Evolutionary conservation across 78 protist species (phyloP).

Genomic region (Tieghemostelium lacteum): DNA sequence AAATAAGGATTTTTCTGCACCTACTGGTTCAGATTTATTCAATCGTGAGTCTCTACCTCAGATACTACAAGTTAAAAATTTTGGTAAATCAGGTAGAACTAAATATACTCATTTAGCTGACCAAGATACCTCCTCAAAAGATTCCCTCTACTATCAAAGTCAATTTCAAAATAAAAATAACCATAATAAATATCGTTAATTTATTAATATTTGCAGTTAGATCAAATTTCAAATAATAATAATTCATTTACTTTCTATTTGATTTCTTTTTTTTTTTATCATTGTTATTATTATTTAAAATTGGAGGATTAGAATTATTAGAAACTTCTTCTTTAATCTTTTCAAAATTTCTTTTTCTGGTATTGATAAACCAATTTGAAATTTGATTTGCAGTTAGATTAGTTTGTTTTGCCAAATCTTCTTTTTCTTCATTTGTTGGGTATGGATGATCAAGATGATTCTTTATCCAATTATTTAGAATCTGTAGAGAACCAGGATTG

Average conservation of each 20-base stretch:
- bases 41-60: constrained; percentile 58
- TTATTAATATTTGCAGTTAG: too few relatives aligned
- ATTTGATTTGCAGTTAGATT: constrained; percentile 82
- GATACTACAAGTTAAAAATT: constrained; percentile 81
- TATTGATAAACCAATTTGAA: constrained; percentile 91
- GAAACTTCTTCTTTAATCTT: background rate
- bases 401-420: constrained; percentile 47
- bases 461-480: constrained; percentile 73
- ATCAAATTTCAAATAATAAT: too few relatives aligned
- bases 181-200: background rate
- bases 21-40: constrained; percentile 73
- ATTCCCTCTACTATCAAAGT: constrained; percentile 34
- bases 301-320: too few relatives aligned
- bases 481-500: background rate
- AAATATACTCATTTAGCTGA: constrained; percentile 82
- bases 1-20: constrained; percentile 48
- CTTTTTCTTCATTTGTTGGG: constrained; percentile 89
- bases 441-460: constrained; percentile 86
- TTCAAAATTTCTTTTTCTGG: constrained; percentile 59
- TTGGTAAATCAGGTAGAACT: constrained; percentile 74
- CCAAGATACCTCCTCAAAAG: constrained; percentile 70
- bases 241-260: too few relatives aligned
- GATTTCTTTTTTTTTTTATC: too few relatives aligned
- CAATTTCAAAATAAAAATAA: background rate
- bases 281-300: too few relatives aligned